phyloP scores from a whole-genome alignment of 225 moss, liverwort and hornwort species.

The Anthoceros angustus region DNA sequence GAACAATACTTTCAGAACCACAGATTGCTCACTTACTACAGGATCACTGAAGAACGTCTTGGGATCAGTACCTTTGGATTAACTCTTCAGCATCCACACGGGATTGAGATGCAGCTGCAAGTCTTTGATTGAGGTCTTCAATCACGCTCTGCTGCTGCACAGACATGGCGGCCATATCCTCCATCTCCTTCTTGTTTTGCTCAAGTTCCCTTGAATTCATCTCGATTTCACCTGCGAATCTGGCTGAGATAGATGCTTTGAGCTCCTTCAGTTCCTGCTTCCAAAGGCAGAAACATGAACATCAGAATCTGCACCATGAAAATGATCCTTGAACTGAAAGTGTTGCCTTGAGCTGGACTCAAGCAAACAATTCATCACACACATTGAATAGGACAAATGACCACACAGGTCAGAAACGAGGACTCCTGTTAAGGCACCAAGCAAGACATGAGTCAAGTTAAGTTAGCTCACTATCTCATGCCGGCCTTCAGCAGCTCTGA shows the following conservation, averaged over 20 bases:
- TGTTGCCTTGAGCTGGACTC: background rate
- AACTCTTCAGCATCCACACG: constrained; percentile 87
- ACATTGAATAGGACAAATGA: no score
- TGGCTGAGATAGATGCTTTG: constrained; percentile 34
- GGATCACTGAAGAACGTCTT: background rate
- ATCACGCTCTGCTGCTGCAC: constrained; percentile 53
- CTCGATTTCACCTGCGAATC: constrained; percentile 50
- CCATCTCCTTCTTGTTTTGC: constrained; percentile 48
- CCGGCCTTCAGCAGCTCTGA: constrained; percentile 59
- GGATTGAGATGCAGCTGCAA: constrained; percentile 71
- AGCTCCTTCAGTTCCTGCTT: constrained; percentile 63
- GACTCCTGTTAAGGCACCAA: no score
- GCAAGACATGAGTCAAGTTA: background rate
- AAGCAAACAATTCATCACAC: background rate
- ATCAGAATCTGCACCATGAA: background rate
- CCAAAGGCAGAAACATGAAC: background rate
- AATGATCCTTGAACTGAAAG: background rate
- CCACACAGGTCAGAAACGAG: no score
- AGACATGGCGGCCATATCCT: constrained; percentile 41
- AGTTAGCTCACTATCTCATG: constrained; percentile 42
- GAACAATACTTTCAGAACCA: background rate
- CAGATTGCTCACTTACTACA: background rate
- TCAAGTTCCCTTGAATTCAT: constrained; percentile 46
- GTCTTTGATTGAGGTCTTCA: constrained; percentile 83
- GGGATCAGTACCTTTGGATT: constrained; percentile 36